Base-by-base conservation (phyloP, 306 rosid genomes). In the Dicorynia guianensis region DNA sequence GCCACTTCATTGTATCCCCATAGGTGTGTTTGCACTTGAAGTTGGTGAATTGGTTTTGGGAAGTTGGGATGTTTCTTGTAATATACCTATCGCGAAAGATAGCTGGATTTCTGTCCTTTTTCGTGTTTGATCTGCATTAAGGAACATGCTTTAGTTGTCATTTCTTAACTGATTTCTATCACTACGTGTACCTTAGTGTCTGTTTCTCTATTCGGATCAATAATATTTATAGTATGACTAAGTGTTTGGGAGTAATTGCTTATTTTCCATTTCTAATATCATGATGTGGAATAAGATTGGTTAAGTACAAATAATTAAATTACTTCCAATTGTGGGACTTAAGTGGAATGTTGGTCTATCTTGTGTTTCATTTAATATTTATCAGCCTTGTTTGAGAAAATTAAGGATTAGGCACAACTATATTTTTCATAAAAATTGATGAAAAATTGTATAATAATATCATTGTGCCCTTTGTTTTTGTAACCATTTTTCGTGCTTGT, bases 291-390 rank as follows among this genome's bases (percentile, higher is more conserved):
- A 39, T 40, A 19, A 40, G 17, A n/a, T 63, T 63, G 30, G 10
- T 63, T 42, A 63, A 42, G 11, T 3, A 1, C 13, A 0, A 42
- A 42, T 10, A 17, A 13, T 42, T 42, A 18, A 38, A 17, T 4
- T 2, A 10, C 40, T 40, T 63, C 5, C 1, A 9, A 8, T 39
- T 5, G 18, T 10, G 19, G 43, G 48, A 40, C 67, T 6, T 7
- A 61, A 36, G 47, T 36, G 47, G 18, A 61, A n/a, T 14, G 30
- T 38, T 38, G 47, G n/a, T 61, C 15, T 61, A 20, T 7, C 7
- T 63, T 63, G 30, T 63, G 33, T 15, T 63, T 58, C 15, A 58
- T 49, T 14, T 63, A 62, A 38, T 38, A 39, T 62, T 60, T 48
- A 49, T 55, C 2, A 8, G 36, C 35, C 6, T 19, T 50, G 25